Conservation (phyloP, 2,329 filamentous ascomycete species). For the Trichoderma sp. region DNA sequence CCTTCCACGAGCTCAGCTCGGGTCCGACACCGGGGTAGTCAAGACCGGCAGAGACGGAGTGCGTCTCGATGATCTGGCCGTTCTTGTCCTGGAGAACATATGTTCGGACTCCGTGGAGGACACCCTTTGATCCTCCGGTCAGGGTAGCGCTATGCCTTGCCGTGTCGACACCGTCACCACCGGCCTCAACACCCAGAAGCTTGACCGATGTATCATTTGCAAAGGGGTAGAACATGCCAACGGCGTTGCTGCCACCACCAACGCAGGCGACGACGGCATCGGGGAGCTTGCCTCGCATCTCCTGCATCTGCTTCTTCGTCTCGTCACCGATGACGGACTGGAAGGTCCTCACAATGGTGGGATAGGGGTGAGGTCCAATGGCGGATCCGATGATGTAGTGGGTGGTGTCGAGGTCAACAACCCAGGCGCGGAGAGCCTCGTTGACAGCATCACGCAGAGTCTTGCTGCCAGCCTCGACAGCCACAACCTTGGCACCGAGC, state of each 20-base stretch:
- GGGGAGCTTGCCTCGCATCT: slow-evolving; percentile 82
- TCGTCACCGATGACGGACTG: slow-evolving; percentile 95
- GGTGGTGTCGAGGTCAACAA: slow-evolving; percentile 86
- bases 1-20: slow-evolving; percentile 91
- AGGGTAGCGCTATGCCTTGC: slow-evolving; percentile 84
- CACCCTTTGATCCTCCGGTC: slow-evolving; percentile 82
- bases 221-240: slow-evolving; percentile 99
- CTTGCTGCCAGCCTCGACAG: slow-evolving; percentile 86
- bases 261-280: slow-evolving; percentile 97
- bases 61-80: slow-evolving; percentile 92
- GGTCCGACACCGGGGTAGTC: slow-evolving; percentile 98
- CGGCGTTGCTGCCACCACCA: slow-evolving; percentile 90
- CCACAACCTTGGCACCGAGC: slow-evolving; percentile 87
- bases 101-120: slow-evolving; percentile 92
- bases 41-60: slow-evolving; percentile 93
- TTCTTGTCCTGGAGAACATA: slow-evolving; percentile 92
- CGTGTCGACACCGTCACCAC: slow-evolving; percentile 89
- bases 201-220: slow-evolving; percentile 81
- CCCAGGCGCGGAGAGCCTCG: slow-evolving; percentile 92
- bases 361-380: slow-evolving; percentile 97
- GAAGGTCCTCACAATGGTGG: slow-evolving; percentile 95
- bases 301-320: slow-evolving; percentile 88
- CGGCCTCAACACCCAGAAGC: slow-evolving; percentile 91
- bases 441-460: slow-evolving; percentile 89
- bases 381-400: slow-evolving; percentile 99